Percentiles rank a stretch among this genome's conserved stretches.
Conservation (phyloP, 106 monocot species). For the Phalaenopsis equestris region DNA sequence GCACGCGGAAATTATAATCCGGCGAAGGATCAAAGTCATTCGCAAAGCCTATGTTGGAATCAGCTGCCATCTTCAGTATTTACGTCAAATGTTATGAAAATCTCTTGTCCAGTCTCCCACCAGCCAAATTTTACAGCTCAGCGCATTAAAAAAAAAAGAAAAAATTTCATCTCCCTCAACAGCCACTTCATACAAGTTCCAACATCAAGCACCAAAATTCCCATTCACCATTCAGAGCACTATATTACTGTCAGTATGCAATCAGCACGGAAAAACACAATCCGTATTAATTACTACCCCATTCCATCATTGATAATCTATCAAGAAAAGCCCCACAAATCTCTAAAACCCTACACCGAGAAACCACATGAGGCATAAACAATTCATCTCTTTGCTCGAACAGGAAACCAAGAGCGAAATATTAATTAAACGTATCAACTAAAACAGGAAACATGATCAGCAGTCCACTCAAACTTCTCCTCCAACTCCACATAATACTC, state of each 20-base stretch:
- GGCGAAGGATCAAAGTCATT: conserved; percentile 7
- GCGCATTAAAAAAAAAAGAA: background rate
- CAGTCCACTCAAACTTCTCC: background rate
- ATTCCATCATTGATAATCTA: conserved; percentile 1
- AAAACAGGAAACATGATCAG: background rate
- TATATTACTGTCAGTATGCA: background rate
- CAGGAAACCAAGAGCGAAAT: background rate
- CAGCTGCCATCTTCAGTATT: conserved; percentile 8
- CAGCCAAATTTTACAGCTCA: background rate
- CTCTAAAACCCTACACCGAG: background rate
- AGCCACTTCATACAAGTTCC: background rate
- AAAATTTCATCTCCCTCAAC: background rate
- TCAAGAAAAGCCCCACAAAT: background rate
- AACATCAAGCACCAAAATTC: background rate
- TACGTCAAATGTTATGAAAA: background rate
- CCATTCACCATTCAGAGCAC: background rate
- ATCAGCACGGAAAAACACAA: background rate
- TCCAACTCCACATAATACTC: background rate
- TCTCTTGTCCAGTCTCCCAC: background rate
- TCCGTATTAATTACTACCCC: background rate
- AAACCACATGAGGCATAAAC: background rate
- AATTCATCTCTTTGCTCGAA: background rate
- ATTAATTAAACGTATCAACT: background rate
- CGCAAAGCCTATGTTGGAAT: conserved; percentile 12
- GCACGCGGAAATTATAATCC: conserved; percentile 4